These are phyloP conservation scores for Aspergillus cejpii DNA, from an alignment of 2,329 filamentous ascomycete genomes.

Conservation along the genomic window DNA sequence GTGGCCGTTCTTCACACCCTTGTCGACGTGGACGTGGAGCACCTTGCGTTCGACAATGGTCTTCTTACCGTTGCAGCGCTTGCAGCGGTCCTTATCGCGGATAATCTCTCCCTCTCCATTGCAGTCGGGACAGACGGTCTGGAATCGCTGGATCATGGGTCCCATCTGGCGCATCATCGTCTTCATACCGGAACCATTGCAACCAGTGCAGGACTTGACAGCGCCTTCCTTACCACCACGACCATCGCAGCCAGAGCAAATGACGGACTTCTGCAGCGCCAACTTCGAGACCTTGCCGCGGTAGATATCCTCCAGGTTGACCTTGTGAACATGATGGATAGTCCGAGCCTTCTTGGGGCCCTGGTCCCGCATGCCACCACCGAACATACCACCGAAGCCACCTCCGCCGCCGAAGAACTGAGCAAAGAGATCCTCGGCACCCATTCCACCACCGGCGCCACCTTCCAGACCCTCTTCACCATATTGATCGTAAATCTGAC, in stretches of 20 bases:
- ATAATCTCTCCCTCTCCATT: slow-evolving; percentile 96
- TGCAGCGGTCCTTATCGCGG: slow-evolving; percentile 95
- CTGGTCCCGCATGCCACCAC: slow-evolving; percentile 67
- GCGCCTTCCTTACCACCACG: slow-evolving; percentile 94
- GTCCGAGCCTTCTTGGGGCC: slow-evolving; percentile 89
- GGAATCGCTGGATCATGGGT: slow-evolving; percentile 99
- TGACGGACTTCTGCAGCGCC: slow-evolving; percentile 92
- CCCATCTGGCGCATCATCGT: slow-evolving; percentile 99
- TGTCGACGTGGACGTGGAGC: slow-evolving; percentile 94
- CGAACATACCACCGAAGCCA: slow-evolving; percentile 69
- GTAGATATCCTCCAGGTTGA: slow-evolving; percentile 96
- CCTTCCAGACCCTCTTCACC: slow-evolving; percentile 89
- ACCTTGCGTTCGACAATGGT: slow-evolving; percentile 96
- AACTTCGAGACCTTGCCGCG: slow-evolving; percentile 96
- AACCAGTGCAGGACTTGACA: slow-evolving; percentile 86
- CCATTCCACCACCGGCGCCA: slow-evolving; percentile 83
- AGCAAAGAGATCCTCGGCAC: slow-evolving; percentile 89
- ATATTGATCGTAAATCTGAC: slow-evolving; percentile 90
- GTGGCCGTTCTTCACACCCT: slow-evolving; percentile 84
- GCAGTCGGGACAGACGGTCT: slow-evolving; percentile 97
- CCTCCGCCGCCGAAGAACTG: slow-evolving; percentile 86
- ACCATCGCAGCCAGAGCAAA: slow-evolving; percentile 90
- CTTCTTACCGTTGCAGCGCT: slow-evolving; percentile 95
- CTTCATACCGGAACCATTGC: slow-evolving; percentile 96
- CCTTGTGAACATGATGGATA: slow-evolving; percentile 97